Evolutionary conservation across 495 filamentous ascomycete genomes (phyloP), one percentile per base, ranked within the genome.

Genomic region (Xylaria palmicola): DNA sequence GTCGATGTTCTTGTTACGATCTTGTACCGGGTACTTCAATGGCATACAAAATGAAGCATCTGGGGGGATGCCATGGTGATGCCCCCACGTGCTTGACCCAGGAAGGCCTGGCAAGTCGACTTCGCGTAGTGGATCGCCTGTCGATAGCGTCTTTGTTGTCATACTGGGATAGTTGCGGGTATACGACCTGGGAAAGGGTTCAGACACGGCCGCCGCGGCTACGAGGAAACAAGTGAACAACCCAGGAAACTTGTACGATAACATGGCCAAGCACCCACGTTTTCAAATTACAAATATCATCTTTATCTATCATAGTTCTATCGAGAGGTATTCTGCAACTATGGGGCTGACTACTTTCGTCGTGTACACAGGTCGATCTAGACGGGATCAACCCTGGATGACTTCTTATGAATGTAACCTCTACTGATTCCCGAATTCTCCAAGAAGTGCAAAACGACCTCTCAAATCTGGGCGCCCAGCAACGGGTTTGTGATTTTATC

Each of bases 401-500:
- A 56, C 10, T 48, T 17, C 54, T 53, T 39, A 76, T 80, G 77
- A 79, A 68, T 80, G 77, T 80, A 68, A 77, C 76, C 75, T 78
- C 77, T 72, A 75, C 76, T 79, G 76, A 78, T 80, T 79, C 76
- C 75, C 75, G 68, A 55, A 65, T 66, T 77, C 60, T 79, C 77
- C 64, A 70, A 29, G 71, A 75, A 59, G 59, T 68, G 65, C 76
- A 78, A 77, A 66, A 79, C 76, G 76, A 75, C 63, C 65, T 74
- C 75, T 80, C 74, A 58, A 74, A 75, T 66, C 65, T 68, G 71
- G 77, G 77, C 72, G 76, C 76, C 76, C 76, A 80, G 77, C 75
- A 78, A 75, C 64, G 76, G 74, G 77, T 74, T 65, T 63, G 40
- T 65, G 62, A 30, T 59, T 69, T 64, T 32, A 67, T 78, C 74